A percentile compares a stretch with the other conserved stretches of the same genome.
Evolutionary conservation across 164 flowering plant species (phyloP).

Genomic region (Macadamia integrifolia): DNA sequence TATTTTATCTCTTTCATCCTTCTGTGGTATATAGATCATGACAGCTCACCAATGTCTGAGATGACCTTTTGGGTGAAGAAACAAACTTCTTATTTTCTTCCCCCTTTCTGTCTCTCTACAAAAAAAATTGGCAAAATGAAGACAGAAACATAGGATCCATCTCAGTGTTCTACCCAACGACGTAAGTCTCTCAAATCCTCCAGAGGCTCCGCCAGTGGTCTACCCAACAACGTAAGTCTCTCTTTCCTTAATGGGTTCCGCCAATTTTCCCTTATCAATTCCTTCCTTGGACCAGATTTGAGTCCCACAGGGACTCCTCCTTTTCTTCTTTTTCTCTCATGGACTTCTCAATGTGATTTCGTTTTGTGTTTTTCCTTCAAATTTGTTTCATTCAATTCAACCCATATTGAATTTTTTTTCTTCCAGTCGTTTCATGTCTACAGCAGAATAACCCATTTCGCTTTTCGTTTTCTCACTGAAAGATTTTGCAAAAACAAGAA

Average conservation of each 20-base stretch:
- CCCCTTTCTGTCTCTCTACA: background rate
- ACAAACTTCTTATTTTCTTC: conserved; percentile 16
- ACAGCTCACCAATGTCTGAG: conserved; percentile 8
- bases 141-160: background rate
- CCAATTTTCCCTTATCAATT: conserved; percentile 3
- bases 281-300: background rate
- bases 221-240: background rate
- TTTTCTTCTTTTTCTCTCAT: background rate
- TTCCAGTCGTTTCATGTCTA: background rate
- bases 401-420: background rate
- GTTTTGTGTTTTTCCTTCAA: background rate
- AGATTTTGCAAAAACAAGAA: background rate
- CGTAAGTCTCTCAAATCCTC: background rate
- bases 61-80: conserved; percentile 10
- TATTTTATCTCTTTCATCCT: too few relatives aligned
- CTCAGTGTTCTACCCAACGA: background rate
- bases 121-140: background rate
- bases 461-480: background rate
- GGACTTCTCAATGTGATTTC: background rate
- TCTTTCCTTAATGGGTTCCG: conserved; percentile 6
- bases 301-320: too few relatives aligned
- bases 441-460: conserved; percentile 4
- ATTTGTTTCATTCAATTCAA: background rate
- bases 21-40: conserved; percentile 1
- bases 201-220: conserved; percentile 4